Evolutionary conservation across 805 yeast species (phyloP).

Genomic region (Saccharomycopsis selenospora): DNA sequence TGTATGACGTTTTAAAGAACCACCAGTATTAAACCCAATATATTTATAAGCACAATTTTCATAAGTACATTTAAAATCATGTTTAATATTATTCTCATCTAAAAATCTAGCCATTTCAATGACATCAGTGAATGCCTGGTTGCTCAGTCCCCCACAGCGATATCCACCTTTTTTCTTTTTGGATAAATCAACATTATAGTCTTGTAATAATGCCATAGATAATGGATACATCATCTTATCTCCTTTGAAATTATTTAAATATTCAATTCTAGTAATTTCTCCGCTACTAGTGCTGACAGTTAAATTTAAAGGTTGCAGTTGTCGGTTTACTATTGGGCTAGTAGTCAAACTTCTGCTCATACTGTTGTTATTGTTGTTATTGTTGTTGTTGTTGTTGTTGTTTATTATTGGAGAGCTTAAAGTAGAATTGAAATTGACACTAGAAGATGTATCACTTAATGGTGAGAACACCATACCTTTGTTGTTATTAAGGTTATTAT

Average conservation of each 20-base stretch:
- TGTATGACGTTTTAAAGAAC: conserved; percentile 19
- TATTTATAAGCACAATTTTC: conserved; percentile 16
- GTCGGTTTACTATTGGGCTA: too few relatives aligned
- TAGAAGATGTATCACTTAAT: too few relatives aligned
- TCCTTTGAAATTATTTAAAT: background rate
- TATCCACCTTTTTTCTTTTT: conserved; percentile 20
- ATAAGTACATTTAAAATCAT: conserved; percentile 16
- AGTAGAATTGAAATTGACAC: too few relatives aligned
- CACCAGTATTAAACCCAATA: conserved; percentile 19
- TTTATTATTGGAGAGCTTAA: too few relatives aligned
- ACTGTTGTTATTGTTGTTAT: too few relatives aligned
- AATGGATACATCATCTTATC: conserved; percentile 1
- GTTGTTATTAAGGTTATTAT: too few relatives aligned
- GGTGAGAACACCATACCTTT: too few relatives aligned
- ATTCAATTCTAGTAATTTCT: background rate
- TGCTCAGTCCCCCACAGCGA: conserved; percentile 18
- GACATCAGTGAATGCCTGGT: conserved; percentile 13
- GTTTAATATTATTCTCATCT: conserved; percentile 12
- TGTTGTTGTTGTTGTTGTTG: too few relatives aligned
- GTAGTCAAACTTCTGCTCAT: too few relatives aligned
- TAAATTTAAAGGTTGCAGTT: too few relatives aligned
- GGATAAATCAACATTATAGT: conserved; percentile 9
- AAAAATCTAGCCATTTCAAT: conserved; percentile 17
- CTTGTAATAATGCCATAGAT: conserved; percentile 1
- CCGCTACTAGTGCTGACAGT: too few relatives aligned